phyloP scores from a whole-genome alignment of 345 rosid species.

The Eucalyptus sideroxylon region DNA sequence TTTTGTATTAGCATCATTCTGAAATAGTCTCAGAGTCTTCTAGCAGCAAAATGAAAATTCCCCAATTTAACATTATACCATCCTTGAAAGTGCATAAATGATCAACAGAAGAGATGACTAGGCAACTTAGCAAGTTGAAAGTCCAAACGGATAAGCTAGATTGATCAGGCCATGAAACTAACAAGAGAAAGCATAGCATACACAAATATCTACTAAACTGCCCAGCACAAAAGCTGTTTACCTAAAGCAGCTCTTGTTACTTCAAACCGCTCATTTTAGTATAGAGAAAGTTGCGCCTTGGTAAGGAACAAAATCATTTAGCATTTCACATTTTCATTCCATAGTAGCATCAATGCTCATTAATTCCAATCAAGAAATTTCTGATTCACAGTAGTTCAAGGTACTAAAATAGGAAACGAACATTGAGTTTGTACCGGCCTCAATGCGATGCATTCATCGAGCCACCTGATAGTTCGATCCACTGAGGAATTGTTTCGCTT shows the following conservation, averaged over 20 bases:
- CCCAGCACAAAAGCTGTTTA: neutral
- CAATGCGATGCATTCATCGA: constrained; percentile 51
- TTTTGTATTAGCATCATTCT: neutral
- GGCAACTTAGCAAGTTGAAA: neutral
- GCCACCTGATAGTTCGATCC: constrained; percentile 66
- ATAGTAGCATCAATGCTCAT: neutral
- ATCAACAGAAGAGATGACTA: neutral
- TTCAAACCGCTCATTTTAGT: neutral
- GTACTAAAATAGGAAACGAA: neutral
- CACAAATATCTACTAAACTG: neutral
- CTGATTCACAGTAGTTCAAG: neutral
- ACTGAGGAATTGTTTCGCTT: constrained; percentile 53
- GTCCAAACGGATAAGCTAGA: neutral
- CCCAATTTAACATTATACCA: neutral
- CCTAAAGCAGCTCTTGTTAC: neutral
- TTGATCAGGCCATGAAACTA: neutral
- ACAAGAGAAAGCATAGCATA: neutral
- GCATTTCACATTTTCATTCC: neutral
- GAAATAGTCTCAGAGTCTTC: neutral
- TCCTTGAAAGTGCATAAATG: neutral
- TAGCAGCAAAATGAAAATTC: neutral
- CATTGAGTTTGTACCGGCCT: constrained; percentile 18
- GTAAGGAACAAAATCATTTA: neutral
- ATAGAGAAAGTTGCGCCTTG: neutral
- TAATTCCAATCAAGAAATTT: neutral